Conservation (phyloP, 2,329 filamentous ascomycete genomes). For the Plectosphaerella cucumerina region DNA sequence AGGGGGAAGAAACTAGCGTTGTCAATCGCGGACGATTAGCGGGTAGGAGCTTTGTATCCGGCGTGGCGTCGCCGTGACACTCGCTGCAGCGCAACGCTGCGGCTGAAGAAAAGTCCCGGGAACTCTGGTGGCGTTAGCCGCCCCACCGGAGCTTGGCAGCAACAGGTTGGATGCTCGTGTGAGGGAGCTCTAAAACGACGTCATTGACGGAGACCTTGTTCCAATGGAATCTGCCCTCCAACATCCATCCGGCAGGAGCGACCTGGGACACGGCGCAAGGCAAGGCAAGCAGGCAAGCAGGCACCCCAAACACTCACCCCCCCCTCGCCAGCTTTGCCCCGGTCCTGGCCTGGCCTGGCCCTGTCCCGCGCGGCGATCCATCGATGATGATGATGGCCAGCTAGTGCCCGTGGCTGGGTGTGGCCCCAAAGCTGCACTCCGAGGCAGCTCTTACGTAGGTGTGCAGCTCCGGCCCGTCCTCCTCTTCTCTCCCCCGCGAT, state of each 20-base stretch:
- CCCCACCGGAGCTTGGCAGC: background rate
- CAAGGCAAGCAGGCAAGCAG: constrained; percentile 4
- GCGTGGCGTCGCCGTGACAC: background rate
- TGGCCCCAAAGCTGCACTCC: background rate
- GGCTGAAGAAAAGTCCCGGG: background rate
- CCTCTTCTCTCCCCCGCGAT: background rate
- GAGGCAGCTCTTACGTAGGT: background rate
- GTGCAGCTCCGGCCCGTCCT: background rate
- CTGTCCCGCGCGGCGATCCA: no score
- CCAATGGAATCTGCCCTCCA: constrained; percentile 1
- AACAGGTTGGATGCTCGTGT: background rate
- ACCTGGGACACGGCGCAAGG: background rate
- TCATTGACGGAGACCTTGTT: constrained; percentile 1
- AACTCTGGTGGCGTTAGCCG: background rate
- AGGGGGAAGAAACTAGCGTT: background rate
- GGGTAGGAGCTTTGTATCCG: background rate
- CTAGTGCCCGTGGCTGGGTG: background rate
- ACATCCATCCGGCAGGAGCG: background rate
- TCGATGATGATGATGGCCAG: background rate
- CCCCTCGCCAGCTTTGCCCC: no score
- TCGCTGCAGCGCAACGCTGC: background rate
- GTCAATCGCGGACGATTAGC: background rate
- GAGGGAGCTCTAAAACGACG: constrained; percentile 1
- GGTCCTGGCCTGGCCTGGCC: background rate
- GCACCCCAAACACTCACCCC: no score